A percentile compares a stretch with the other conserved stretches of the same genome.
Evolutionary conservation across 129 eudicot genomes (phyloP).

Genomic region (Calendula officinalis): DNA sequence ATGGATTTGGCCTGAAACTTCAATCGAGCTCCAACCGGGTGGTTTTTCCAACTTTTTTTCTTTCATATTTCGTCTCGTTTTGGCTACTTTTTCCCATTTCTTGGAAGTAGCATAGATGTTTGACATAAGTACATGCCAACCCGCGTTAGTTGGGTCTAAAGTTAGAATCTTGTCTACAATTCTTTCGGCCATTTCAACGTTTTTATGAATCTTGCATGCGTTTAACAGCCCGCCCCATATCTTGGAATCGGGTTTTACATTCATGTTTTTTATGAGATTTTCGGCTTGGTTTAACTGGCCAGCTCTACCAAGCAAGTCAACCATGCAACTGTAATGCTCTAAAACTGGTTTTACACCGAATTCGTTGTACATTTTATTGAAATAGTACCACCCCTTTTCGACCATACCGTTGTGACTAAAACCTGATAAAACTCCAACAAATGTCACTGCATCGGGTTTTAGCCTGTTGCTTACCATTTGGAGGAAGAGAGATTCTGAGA

Average conservation of each 20-base stretch:
- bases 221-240: constrained; percentile 62
- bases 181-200: constrained; percentile 43
- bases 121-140: constrained; percentile 54
- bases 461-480: constrained; percentile 44
- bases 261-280: constrained; percentile 45
- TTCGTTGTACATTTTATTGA: constrained; percentile 34
- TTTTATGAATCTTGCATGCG: constrained; percentile 55
- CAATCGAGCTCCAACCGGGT: constrained; percentile 63
- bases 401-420: constrained; percentile 64
- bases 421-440: constrained; percentile 49
- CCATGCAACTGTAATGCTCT: constrained; percentile 60
- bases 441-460: constrained; percentile 49
- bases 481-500: constrained; percentile 45
- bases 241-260: constrained; percentile 39
- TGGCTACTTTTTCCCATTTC: constrained; percentile 47
- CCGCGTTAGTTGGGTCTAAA: constrained; percentile 33
- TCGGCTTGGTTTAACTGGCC: constrained; percentile 50
- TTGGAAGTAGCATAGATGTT: constrained; percentile 52
- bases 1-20: constrained; percentile 41
- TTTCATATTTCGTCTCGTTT: constrained; percentile 49
- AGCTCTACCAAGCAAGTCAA: constrained; percentile 65
- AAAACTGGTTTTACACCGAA: constrained; percentile 41
- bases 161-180: constrained; percentile 12
- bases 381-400: constrained; percentile 46
- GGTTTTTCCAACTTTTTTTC: constrained; percentile 42